phyloP scores from a whole-genome alignment of 73 alveolate genomes.

The Paramecium biaurelia region DNA sequence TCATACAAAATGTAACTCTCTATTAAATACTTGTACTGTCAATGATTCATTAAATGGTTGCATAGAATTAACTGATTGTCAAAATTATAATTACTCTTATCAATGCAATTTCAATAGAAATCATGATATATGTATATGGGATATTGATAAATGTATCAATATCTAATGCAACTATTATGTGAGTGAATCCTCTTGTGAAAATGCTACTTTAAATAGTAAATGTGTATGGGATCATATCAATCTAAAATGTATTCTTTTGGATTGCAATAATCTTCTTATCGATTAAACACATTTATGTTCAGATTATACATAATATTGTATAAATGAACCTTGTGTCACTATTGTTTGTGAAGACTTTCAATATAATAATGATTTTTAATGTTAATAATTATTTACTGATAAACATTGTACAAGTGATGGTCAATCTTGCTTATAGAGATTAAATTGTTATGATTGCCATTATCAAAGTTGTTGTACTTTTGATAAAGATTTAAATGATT shows the following conservation, averaged over 20 bases:
- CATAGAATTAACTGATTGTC: not conserved
- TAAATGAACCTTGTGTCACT: not conserved
- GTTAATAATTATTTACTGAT: not conserved
- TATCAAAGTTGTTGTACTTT: not conserved
- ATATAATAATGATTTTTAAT: not conserved
- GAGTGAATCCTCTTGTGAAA: not conserved
- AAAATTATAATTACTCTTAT: not conserved
- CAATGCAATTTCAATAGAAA: not conserved
- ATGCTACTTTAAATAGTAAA: not conserved
- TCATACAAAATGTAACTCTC: not conserved
- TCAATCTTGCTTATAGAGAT: not conserved
- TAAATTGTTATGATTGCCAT: not conserved
- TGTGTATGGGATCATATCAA: not conserved
- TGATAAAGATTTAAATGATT: not conserved
- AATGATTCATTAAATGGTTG: not conserved
- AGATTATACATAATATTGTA: not conserved
- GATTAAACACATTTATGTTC: not conserved
- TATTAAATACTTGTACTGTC: not conserved
- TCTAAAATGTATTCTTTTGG: not conserved
- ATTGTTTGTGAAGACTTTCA: not conserved
- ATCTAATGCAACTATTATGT: not conserved
- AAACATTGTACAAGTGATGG: not conserved
- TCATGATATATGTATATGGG: not conserved
- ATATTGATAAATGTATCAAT: not conserved
- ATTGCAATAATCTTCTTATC: not conserved